Evolutionary conservation across 345 rosid species (phyloP).

Genomic region (Luvunga scandens): DNA sequence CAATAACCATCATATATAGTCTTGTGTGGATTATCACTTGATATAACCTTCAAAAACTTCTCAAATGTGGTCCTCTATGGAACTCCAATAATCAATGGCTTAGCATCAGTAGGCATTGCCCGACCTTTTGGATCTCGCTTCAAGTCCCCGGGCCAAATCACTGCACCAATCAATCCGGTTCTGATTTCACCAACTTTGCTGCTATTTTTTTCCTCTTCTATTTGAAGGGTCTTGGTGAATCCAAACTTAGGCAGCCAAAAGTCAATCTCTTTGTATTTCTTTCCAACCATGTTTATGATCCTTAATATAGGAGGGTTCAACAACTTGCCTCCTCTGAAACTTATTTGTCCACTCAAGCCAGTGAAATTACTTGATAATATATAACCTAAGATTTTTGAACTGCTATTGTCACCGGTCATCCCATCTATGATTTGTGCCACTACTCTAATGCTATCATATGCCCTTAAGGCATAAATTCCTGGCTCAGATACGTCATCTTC

Average conservation of each 20-base stretch:
- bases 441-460: conserved; percentile 37
- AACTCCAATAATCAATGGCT: conserved; percentile 42
- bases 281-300: conserved; percentile 40
- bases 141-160: conserved; percentile 40
- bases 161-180: conserved; percentile 6
- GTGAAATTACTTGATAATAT: conserved; percentile 25
- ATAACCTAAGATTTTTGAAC: conserved; percentile 3
- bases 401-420: not conserved
- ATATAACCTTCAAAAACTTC: conserved; percentile 38
- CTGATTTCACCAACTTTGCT: not conserved
- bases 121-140: conserved; percentile 35
- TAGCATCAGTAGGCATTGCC: conserved; percentile 28
- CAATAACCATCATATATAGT: conserved; percentile 43
- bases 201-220: not conserved
- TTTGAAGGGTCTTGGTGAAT: conserved; percentile 17
- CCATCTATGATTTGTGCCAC: conserved; percentile 16
- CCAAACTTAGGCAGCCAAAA: conserved; percentile 40
- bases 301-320: conserved; percentile 8
- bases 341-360: conserved; percentile 44
- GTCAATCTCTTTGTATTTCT: conserved; percentile 35
- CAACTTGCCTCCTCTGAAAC: conserved; percentile 24
- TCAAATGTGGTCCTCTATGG: conserved; percentile 38
- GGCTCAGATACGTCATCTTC: conserved; percentile 34
- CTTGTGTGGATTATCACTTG: not conserved
- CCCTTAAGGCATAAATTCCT: conserved; percentile 31